These are phyloP conservation scores for Monosporascus sp. DNA, from an alignment of 2,329 filamentous ascomycete genomes.

Conservation along the genomic window DNA sequence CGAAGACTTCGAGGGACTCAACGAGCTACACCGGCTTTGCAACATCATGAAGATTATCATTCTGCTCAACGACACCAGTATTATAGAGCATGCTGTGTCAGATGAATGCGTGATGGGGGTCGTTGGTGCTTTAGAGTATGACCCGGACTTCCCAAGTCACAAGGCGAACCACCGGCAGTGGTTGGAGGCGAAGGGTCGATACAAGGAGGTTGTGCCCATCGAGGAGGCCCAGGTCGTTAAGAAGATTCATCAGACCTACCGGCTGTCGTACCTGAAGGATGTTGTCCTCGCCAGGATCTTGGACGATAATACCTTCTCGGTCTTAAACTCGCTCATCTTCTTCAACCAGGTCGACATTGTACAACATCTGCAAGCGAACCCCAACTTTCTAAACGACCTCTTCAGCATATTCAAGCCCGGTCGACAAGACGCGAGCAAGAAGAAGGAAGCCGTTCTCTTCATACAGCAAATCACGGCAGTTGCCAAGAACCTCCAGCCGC, in stretches of 20 bases:
- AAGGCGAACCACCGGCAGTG: slow-evolving; percentile 97
- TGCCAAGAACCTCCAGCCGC: slow-evolving; percentile 88
- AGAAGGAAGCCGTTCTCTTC: slow-evolving; percentile 92
- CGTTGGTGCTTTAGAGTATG: slow-evolving; percentile 93
- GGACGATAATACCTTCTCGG: slow-evolving; percentile 95
- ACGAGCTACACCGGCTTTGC: slow-evolving; percentile 85
- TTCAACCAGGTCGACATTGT: slow-evolving; percentile 99
- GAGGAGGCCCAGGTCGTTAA: slow-evolving; percentile 73
- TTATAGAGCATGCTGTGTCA: slow-evolving; percentile 90
- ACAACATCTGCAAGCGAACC: slow-evolving; percentile 83
- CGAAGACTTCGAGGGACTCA: slow-evolving; percentile 83
- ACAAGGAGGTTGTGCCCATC: slow-evolving; percentile 94
- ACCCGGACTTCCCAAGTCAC: slow-evolving; percentile 94
- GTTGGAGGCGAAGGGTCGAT: slow-evolving; percentile 80
- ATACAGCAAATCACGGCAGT: slow-evolving; percentile 95
- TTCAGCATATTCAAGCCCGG: slow-evolving; percentile 77
- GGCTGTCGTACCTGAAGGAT: slow-evolving; percentile 93
- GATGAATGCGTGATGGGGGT: slow-evolving; percentile 88
- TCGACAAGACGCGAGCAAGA: slow-evolving; percentile 62
- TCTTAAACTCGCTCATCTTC: slow-evolving; percentile 96
- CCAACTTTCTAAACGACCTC: slow-evolving; percentile 72
- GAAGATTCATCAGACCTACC: slow-evolving; percentile 96
- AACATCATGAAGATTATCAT: slow-evolving; percentile 98
- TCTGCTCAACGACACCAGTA: slow-evolving; percentile 86
- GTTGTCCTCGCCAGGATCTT: slow-evolving; percentile 95